Evolutionary conservation across 805 yeast species (phyloP).

Genomic region (Candida wancherniae): DNA sequence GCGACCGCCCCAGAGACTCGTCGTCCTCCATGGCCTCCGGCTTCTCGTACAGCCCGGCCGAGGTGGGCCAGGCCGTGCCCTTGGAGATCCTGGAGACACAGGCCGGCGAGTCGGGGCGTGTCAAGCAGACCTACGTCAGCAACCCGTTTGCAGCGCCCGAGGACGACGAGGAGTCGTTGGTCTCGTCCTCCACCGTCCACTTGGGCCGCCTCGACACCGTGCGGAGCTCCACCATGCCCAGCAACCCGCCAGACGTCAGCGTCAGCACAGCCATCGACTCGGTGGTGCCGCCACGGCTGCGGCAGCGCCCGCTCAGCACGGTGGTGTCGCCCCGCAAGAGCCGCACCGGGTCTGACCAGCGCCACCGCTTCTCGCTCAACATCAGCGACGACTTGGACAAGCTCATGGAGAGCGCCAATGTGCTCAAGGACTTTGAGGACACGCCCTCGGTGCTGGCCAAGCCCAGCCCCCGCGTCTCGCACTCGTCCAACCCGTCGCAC

Average conservation of each 20-base stretch:
- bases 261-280: conserved; percentile 33
- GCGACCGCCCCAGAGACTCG: conserved; percentile 5
- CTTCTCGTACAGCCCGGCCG: conserved; percentile 17
- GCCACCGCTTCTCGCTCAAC: conserved; percentile 21
- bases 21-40: conserved; percentile 9
- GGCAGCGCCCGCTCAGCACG: conserved; percentile 34
- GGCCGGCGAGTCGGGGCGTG: conserved; percentile 7
- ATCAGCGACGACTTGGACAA: conserved; percentile 35
- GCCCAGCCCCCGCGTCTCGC: background rate
- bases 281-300: conserved; percentile 37
- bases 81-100: conserved; percentile 10
- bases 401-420: conserved; percentile 37
- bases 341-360: conserved; percentile 1
- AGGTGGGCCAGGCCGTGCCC: conserved; percentile 20
- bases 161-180: conserved; percentile 13
- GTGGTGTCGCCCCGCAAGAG: conserved; percentile 4
- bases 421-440: too few species aligned
- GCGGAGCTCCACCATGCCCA: conserved; percentile 8
- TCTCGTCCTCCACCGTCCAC: conserved; percentile 14
- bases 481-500: conserved; percentile 3
- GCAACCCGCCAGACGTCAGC: conserved; percentile 24
- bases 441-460: background rate
- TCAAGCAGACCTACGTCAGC: conserved; percentile 11
- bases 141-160: background rate
- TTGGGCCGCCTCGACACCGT: conserved; percentile 21